Evolutionary conservation across 2,329 filamentous ascomycete species (phyloP).

Genomic region (Nigrospora osmanthi): DNA sequence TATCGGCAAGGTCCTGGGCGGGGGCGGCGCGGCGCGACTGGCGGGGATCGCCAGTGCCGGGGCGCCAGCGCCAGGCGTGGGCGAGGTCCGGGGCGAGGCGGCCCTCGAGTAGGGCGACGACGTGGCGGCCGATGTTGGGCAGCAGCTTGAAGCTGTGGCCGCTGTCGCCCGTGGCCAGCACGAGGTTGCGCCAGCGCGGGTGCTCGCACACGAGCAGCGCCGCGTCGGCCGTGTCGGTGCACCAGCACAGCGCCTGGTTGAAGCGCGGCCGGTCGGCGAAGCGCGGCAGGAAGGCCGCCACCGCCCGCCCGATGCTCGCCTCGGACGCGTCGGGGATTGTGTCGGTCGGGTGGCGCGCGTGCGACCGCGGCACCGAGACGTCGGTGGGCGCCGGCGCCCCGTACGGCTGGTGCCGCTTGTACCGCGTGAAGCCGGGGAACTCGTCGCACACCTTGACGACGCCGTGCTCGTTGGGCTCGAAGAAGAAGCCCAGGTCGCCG

Average conservation of each 20-base stretch:
- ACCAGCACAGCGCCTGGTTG: constrained; percentile 25
- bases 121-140: constrained; percentile 36
- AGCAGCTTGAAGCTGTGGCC: constrained; percentile 38
- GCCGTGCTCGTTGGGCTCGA: constrained; percentile 33
- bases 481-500: constrained; percentile 39
- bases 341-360: constrained; percentile 26
- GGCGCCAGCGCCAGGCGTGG: constrained; percentile 35
- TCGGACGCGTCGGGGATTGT: constrained; percentile 26
- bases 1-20: constrained; percentile 34
- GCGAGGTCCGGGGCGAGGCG: constrained; percentile 27
- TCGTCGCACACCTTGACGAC: constrained; percentile 29
- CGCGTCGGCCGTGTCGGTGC: constrained; percentile 24
- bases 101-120: constrained; percentile 35
- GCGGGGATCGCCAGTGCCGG: constrained; percentile 30
- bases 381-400: constrained; percentile 16
- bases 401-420: constrained; percentile 24
- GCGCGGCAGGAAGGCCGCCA: constrained; percentile 20
- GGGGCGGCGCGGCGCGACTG: constrained; percentile 29
- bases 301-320: constrained; percentile 16
- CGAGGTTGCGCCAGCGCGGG: constrained; percentile 32
- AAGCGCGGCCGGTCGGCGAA: constrained; percentile 19
- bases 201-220: constrained; percentile 26
- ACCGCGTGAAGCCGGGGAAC: constrained; percentile 29
- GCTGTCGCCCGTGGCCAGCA: constrained; percentile 37
- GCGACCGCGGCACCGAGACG: constrained; percentile 25